Evolutionary conservation across 768 basidiomycete species (phyloP).

Genomic region (Mycena epipterygia): DNA sequence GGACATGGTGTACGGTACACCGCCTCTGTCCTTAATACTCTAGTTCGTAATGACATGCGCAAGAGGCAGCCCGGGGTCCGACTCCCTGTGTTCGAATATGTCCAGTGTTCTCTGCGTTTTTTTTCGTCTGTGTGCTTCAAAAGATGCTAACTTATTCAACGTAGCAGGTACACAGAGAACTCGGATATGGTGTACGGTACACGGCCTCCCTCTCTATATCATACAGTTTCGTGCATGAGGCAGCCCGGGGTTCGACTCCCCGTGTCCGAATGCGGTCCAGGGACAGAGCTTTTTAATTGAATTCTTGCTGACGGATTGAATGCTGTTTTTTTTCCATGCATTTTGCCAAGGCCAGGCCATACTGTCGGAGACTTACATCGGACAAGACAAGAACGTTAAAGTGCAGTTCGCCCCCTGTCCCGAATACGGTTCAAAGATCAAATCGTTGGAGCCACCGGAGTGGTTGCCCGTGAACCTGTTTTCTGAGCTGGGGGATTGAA

Average conservation of each 20-base stretch:
- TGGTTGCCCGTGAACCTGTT: too few species aligned
- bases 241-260: too few species aligned
- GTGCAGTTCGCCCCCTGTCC: slow-evolving; percentile 54
- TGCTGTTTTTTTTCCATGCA: not conserved
- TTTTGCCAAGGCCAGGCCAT: slow-evolving; percentile 41
- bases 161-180: too few species aligned
- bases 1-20: slow-evolving; percentile 11
- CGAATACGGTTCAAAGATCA: slow-evolving; percentile 9
- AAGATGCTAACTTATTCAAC: too few species aligned
- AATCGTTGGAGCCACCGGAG: slow-evolving; percentile 4
- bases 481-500: too few species aligned
- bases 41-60: not conserved
- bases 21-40: not conserved
- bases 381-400: slow-evolving; percentile 58
- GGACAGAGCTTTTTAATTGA: not conserved
- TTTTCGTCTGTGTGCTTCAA: too few species aligned
- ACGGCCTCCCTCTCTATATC: too few species aligned
- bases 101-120: too few species aligned
- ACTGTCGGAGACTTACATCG: slow-evolving; percentile 52
- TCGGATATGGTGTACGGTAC: too few species aligned
- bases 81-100: not conserved
- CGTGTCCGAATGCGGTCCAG: too few species aligned
- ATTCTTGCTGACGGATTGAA: not conserved
- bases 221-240: too few species aligned
- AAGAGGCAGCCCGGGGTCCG: not conserved